Conservation (phyloP, 306 rosid genomes). For the Castanopsis chinensis region DNA sequence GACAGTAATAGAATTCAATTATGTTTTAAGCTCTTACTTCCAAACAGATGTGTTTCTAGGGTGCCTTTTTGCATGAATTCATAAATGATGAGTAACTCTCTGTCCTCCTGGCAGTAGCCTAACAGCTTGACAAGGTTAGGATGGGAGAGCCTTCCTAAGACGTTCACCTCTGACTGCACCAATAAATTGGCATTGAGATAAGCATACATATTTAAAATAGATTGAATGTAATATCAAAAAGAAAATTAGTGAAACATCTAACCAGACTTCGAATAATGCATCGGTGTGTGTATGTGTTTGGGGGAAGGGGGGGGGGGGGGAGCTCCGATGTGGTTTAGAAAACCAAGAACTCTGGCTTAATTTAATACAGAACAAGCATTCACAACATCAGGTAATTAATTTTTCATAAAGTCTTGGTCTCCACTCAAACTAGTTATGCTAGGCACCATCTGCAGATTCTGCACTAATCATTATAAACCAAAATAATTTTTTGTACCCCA, state of each 20-base stretch:
- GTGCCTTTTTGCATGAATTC: constrained; percentile 97
- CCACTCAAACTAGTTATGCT: neutral
- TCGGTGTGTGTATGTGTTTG: no score
- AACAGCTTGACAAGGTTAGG: constrained; percentile 86
- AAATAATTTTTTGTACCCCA: neutral
- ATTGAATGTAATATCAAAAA: neutral
- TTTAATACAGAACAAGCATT: neutral
- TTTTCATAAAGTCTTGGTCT: neutral
- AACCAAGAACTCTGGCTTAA: neutral
- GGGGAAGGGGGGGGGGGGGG: no score
- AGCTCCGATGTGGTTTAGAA: neutral
- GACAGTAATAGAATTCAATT: neutral
- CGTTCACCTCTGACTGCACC: constrained; percentile 83
- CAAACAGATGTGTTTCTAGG: constrained; percentile 87
- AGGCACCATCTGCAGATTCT: neutral
- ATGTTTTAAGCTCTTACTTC: constrained; percentile 59
- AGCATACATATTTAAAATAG: neutral
- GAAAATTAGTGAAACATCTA: no score
- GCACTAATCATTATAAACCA: neutral
- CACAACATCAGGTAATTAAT: neutral
- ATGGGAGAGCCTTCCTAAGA: constrained; percentile 87
- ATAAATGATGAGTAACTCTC: constrained; percentile 72
- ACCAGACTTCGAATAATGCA: neutral
- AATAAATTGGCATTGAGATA: constrained; percentile 16
- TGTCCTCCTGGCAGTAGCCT: constrained; percentile 85